Evolutionary conservation across 129 eudicot genomes (phyloP).

Genomic region (Saussurea involucrata): DNA sequence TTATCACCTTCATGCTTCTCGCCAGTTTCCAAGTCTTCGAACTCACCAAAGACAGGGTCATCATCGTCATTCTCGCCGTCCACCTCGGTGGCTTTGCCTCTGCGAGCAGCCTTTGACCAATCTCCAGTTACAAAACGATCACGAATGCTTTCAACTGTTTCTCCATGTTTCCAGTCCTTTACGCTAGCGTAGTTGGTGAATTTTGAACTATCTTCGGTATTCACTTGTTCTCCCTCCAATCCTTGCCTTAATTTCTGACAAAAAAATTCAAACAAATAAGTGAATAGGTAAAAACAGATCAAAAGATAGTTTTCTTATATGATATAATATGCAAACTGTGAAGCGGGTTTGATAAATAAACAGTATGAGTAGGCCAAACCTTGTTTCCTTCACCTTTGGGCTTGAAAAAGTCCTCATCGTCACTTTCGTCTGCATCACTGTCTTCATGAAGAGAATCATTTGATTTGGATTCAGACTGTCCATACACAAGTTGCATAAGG

Average conservation of each 20-base stretch:
- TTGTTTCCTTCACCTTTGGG: conserved; percentile 84
- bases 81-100: conserved; percentile 45
- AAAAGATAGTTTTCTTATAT: not conserved
- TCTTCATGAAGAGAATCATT: conserved; percentile 32
- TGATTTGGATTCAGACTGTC: conserved; percentile 42
- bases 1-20: conserved; percentile 43
- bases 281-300: conserved; percentile 2
- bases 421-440: conserved; percentile 48
- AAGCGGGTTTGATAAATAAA: not conserved
- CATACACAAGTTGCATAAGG: conserved; percentile 94
- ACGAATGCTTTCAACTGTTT: conserved; percentile 60
- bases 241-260: conserved; percentile 45
- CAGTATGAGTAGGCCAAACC: conserved; percentile 42
- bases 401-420: conserved; percentile 79
- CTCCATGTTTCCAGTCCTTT: conserved; percentile 61
- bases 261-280: conserved; percentile 7
- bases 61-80: conserved; percentile 41
- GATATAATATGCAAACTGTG: not conserved
- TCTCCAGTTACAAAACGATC: conserved; percentile 94
- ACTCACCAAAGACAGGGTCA: conserved; percentile 62
- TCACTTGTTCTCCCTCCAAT: conserved; percentile 35
- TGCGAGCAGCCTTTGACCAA: conserved; percentile 82
- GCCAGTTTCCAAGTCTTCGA: conserved; percentile 92
- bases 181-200: conserved; percentile 34
- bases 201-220: conserved; percentile 72